Base-by-base conservation (phyloP, 2,329 filamentous ascomycete genomes). In the Venturia oleaginea region DNA sequence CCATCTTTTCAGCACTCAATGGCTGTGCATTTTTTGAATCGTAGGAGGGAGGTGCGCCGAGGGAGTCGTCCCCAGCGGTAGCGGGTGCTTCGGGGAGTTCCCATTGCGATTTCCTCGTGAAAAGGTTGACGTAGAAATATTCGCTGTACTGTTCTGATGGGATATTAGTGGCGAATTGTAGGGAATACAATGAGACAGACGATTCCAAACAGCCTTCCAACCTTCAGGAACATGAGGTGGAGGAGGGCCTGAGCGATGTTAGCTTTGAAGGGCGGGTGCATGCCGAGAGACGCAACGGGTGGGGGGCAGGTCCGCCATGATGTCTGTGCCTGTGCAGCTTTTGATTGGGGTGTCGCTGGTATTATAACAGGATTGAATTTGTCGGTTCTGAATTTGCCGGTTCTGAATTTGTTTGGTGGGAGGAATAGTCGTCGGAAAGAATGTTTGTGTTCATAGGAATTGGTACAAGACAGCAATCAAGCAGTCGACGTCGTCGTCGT, bases 91-190 rank as follows among this genome's bases (percentile, higher is more conserved):
- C 90, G 22, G 92, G 92, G 69, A 85, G 88, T 4, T 96, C 89
- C 92, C 92, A 97, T 82, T 93, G 89, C 5, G 92, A 96, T 73
- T 89, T 83, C 72, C 94, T 94, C 68, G 92, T 96, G 76, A 87
- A 84, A 67, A 89, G 84, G 78, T 97, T 94, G 66, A 96, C 89
- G 78, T 90, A 97, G 83, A 94, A 96, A 87, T 90, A 96, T 83
- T 94, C 88, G 71, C 88, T 88, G 79, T 96, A 96, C 72, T 94
- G 86, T 0, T 89, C 86, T 72, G 64, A 22, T 17, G 17, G 6
- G n/a, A n/a, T 37, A 15, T 60, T 42, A 48, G 27, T 43, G 51
- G 37, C n/a, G 42, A 27, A 7, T 61, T 37, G 17, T 54, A 11
- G 4, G 30, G 34, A 11, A 19, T 15, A 42, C 6, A 1, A 37